Conservation (phyloP, 1,139 yeast genomes). For the Yamadazyma atlantica region DNA sequence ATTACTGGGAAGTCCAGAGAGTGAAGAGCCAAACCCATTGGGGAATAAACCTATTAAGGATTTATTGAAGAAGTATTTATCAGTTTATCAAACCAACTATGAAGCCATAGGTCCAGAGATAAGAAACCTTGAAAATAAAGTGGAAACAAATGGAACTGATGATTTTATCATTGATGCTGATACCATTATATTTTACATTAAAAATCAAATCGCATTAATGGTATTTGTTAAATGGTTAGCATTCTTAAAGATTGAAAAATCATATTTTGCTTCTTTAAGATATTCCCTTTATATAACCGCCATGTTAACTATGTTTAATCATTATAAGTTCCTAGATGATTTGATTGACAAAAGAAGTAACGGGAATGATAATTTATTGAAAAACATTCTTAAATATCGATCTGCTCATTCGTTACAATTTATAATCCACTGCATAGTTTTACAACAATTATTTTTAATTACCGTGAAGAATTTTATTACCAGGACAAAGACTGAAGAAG, state of each 20-base stretch:
- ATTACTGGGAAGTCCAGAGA: neutral
- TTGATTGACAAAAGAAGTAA: slow-evolving; percentile 11
- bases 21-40: neutral
- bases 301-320: slow-evolving; percentile 27
- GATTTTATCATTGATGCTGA: slow-evolving; percentile 2
- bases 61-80: slow-evolving; percentile 13
- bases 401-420: slow-evolving; percentile 17
- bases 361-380: slow-evolving; percentile 14
- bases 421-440: slow-evolving; percentile 22
- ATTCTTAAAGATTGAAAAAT: slow-evolving; percentile 28
- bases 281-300: slow-evolving; percentile 28
- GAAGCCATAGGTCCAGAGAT: neutral
- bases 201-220: slow-evolving; percentile 21
- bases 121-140: slow-evolving; percentile 2
- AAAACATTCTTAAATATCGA: slow-evolving; percentile 11
- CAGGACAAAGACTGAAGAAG: neutral
- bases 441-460: slow-evolving; percentile 25
- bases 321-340: slow-evolving; percentile 23
- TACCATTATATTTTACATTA: slow-evolving; percentile 19
- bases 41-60: slow-evolving; percentile 6
- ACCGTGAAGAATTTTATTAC: slow-evolving; percentile 17
- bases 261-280: slow-evolving; percentile 35
- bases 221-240: slow-evolving; percentile 32
- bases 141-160: slow-evolving; percentile 4
- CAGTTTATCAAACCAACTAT: slow-evolving; percentile 3